A percentile compares a stretch with the other conserved stretches of the same genome.
Conservation (phyloP, 805 yeast genomes). For the Candida palmyrensis region DNA sequence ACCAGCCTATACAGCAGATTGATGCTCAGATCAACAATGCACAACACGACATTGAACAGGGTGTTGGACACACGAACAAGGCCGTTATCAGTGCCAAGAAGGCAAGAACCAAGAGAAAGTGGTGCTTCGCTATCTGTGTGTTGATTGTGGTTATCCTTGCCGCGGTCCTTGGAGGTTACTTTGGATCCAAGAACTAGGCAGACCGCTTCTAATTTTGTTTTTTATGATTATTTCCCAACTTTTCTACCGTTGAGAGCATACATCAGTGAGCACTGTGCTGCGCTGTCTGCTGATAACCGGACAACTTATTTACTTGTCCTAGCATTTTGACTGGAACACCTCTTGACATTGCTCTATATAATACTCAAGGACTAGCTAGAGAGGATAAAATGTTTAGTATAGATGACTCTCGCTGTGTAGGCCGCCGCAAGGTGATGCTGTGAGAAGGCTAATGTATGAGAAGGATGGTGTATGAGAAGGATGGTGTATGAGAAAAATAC, state of each 20-base stretch:
- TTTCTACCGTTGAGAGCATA: not conserved
- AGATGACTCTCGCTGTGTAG: too few species aligned
- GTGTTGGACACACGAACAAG: conserved; percentile 87
- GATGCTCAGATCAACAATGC: conserved; percentile 79
- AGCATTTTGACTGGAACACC: too few species aligned
- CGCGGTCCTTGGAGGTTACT: conserved; percentile 62
- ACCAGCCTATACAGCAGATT: conserved; percentile 75
- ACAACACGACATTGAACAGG: conserved; percentile 87
- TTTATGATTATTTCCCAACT: not conserved
- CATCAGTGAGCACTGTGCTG: too few species aligned
- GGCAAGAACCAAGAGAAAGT: conserved; percentile 87
- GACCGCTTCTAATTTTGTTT: not conserved
- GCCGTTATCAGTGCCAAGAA: conserved; percentile 85
- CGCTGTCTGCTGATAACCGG: too few species aligned
- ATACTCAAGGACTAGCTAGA: too few species aligned
- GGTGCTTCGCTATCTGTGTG: conserved; percentile 66
- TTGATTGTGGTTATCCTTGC: conserved; percentile 60
- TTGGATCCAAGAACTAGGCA: conserved; percentile 19
- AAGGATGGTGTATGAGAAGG: too few species aligned
- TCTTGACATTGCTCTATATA: too few species aligned
- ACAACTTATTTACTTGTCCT: too few species aligned
- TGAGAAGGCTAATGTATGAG: too few species aligned
- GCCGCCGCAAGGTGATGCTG: too few species aligned
- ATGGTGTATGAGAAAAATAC: too few species aligned
- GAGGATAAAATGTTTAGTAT: too few species aligned